Evolutionary conservation across 345 rosid genomes (phyloP).

Genomic region (Gynandropsis gynandra): DNA sequence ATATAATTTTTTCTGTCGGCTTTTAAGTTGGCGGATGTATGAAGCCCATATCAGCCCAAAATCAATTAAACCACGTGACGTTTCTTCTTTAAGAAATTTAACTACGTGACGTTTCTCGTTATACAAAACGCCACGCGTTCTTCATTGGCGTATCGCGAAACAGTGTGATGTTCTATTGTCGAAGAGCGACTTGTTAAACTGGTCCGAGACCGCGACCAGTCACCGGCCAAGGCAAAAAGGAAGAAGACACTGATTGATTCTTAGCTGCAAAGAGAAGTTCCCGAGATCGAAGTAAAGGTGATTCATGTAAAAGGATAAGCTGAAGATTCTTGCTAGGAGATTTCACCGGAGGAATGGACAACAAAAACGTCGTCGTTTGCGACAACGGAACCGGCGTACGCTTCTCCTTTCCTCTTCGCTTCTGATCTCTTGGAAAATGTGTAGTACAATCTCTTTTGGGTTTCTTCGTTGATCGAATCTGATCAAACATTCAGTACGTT

Average conservation of each 20-base stretch:
- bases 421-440: conserved; percentile 7
- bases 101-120: conserved; percentile 11
- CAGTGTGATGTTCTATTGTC: conserved; percentile 1
- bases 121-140: conserved; percentile 12
- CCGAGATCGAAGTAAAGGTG: conserved; percentile 4
- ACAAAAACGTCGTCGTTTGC: conserved; percentile 76
- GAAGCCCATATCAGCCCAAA: too few relatives aligned
- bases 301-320: neutral
- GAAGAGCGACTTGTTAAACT: conserved; percentile 7
- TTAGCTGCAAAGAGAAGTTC: conserved; percentile 24
- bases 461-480: neutral
- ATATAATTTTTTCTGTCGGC: too few relatives aligned
- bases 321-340: neutral
- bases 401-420: conserved; percentile 10
- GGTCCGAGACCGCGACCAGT: conserved; percentile 19
- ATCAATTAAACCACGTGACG: too few relatives aligned
- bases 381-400: conserved; percentile 96
- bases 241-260: conserved; percentile 17
- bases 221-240: conserved; percentile 17
- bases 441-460: neutral
- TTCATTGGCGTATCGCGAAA: conserved; percentile 1
- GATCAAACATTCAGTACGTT: neutral
- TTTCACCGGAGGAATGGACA: conserved; percentile 45
- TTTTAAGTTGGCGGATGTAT: too few relatives aligned
- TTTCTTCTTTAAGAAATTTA: neutral